A percentile compares a stretch with the other conserved stretches of the same genome.
Conservation (phyloP, 768 basidiomycete genomes). For the Leucosporidium creatinivorum region DNA sequence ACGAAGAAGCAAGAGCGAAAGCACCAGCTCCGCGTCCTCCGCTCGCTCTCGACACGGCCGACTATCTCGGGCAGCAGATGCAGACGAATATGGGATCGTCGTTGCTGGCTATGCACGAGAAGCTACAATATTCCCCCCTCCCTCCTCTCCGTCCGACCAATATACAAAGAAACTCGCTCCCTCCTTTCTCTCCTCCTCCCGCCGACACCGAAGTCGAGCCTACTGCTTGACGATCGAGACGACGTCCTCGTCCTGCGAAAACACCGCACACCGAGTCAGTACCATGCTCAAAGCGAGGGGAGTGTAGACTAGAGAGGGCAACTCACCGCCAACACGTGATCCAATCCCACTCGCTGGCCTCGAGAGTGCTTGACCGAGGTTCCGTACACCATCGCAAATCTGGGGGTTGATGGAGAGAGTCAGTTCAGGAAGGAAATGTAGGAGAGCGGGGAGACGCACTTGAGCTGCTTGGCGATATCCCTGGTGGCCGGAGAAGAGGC, state of each 20-base stretch:
- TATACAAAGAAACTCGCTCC: too few species aligned
- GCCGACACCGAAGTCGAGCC: background rate
- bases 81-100: too few species aligned
- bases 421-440: too few species aligned
- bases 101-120: background rate
- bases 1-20: too few species aligned
- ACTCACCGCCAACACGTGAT: constrained; percentile 60
- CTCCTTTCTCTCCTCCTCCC: too few species aligned
- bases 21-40: too few species aligned
- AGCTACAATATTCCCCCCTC: background rate
- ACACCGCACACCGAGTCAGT: too few species aligned
- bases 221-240: constrained; percentile 52
- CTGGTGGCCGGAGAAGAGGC: background rate
- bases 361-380: constrained; percentile 93
- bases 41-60: too few species aligned
- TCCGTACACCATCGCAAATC: constrained; percentile 71
- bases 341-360: constrained; percentile 89
- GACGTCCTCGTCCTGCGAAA: constrained; percentile 68
- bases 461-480: constrained; percentile 86
- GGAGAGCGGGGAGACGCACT: constrained; percentile 57
- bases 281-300: background rate
- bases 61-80: too few species aligned
- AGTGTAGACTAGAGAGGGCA: too few species aligned
- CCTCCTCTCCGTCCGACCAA: too few species aligned
- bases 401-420: too few species aligned